Percentiles rank a stretch among this genome's conserved stretches.
These are phyloP conservation scores for Xylariaceae sp. DNA, from an alignment of 2,329 filamentous ascomycete genomes.

Conservation along the genomic window DNA sequence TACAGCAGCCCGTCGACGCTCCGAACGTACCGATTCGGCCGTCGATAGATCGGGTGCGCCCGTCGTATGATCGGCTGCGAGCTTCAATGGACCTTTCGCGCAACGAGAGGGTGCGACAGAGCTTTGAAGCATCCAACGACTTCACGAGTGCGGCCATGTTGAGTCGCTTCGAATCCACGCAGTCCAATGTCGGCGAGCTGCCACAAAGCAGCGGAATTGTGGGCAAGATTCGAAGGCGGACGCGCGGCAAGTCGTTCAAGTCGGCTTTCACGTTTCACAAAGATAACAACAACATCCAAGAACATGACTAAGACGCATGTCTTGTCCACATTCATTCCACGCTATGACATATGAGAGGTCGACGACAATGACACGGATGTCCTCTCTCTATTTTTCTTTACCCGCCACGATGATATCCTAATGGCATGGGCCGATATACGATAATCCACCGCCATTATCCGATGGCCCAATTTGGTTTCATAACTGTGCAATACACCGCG, in stretches of 20 bases:
- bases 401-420: constrained; percentile 25
- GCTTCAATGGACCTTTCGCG: constrained; percentile 75
- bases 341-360: neutral
- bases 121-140: constrained; percentile 84
- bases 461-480: neutral
- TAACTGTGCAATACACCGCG: too few relatives aligned
- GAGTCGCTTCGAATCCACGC: constrained; percentile 75
- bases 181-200: constrained; percentile 38
- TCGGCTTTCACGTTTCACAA: constrained; percentile 30
- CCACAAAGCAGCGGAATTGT: constrained; percentile 29
- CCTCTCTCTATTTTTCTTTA: constrained; percentile 7
- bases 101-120: constrained; percentile 56
- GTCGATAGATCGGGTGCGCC: constrained; percentile 67
- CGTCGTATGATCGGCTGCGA: constrained; percentile 84
- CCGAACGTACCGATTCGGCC: constrained; percentile 37
- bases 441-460: constrained; percentile 20
- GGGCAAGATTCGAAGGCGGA: constrained; percentile 32
- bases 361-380: neutral
- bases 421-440: constrained; percentile 28
- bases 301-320: constrained; percentile 27
- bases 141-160: constrained; percentile 89
- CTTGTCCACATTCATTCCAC: neutral
- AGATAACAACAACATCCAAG: constrained; percentile 27
- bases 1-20: constrained; percentile 26
- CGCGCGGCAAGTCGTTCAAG: constrained; percentile 35